phyloP scores from a whole-genome alignment of 2,329 filamentous ascomycete species.

The Nigrospora oryzae region DNA sequence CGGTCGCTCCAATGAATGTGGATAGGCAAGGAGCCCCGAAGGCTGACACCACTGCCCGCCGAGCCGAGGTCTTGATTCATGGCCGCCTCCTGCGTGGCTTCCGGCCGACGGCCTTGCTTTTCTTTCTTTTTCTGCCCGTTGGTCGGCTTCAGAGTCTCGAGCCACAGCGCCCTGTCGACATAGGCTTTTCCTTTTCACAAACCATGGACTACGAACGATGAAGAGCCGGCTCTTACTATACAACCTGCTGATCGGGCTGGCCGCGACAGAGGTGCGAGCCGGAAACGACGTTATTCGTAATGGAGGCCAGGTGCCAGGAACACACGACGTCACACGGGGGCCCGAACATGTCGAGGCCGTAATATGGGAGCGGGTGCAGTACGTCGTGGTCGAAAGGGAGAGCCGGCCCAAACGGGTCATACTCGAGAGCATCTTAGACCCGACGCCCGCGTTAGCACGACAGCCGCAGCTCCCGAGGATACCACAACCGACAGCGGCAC shows the following conservation, averaged over 20 bases:
- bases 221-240: slow-evolving; percentile 20
- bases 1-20: too few species aligned
- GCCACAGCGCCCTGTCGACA: not conserved
- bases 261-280: slow-evolving; percentile 15
- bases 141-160: too few species aligned
- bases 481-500: slow-evolving; percentile 14
- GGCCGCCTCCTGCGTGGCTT: too few species aligned
- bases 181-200: slow-evolving; percentile 3
- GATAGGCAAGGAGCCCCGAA: too few species aligned
- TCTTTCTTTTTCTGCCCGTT: too few species aligned
- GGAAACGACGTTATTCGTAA: slow-evolving; percentile 6
- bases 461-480: slow-evolving; percentile 10
- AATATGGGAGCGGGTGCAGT: slow-evolving; percentile 10
- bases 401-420: slow-evolving; percentile 5
- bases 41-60: too few species aligned
- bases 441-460: slow-evolving; percentile 9
- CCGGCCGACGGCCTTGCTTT: too few species aligned
- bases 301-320: slow-evolving; percentile 1
- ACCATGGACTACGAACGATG: slow-evolving; percentile 21
- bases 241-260: slow-evolving; percentile 18
- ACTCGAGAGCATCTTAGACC: slow-evolving; percentile 8
- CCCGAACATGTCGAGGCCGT: slow-evolving; percentile 3
- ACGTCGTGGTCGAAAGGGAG: slow-evolving; percentile 7
- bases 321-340: not conserved
- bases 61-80: too few species aligned